Evolutionary conservation across 2,329 filamentous ascomycete species (phyloP).

Genomic region (Curvularia spicifera): DNA sequence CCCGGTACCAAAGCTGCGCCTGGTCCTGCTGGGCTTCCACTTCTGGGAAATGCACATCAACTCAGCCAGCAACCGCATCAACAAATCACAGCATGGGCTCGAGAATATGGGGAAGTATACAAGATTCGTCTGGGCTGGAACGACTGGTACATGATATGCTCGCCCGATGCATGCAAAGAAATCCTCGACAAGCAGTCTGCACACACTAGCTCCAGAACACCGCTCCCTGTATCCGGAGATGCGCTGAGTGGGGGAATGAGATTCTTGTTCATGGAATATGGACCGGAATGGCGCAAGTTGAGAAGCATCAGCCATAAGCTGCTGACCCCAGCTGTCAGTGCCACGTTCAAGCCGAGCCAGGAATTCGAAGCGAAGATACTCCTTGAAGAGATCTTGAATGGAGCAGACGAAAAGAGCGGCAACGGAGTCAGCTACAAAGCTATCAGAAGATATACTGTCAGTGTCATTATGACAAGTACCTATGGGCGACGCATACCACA

Average conservation of each 20-base stretch:
- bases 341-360: constrained; percentile 53
- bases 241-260: constrained; percentile 51
- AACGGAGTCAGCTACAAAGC: constrained; percentile 37
- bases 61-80: constrained; percentile 39
- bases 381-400: constrained; percentile 51
- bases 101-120: constrained; percentile 55
- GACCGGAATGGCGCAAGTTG: constrained; percentile 50
- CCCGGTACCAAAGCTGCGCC: constrained; percentile 28
- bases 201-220: constrained; percentile 47
- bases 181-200: constrained; percentile 53
- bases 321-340: constrained; percentile 46
- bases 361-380: constrained; percentile 57
- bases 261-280: constrained; percentile 53
- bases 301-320: constrained; percentile 51
- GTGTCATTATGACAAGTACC: constrained; percentile 48
- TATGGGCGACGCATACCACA: constrained; percentile 43
- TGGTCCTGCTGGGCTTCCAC: constrained; percentile 34
- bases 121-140: constrained; percentile 55
- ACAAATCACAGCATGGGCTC: constrained; percentile 48
- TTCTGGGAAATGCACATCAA: constrained; percentile 42
- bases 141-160: constrained; percentile 56
- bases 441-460: constrained; percentile 41
- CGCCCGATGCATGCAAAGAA: constrained; percentile 53
- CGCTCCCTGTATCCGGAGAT: constrained; percentile 50
- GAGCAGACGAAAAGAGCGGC: constrained; percentile 26